These are phyloP conservation scores for Nigrospora osmanthi DNA, from an alignment of 2,329 filamentous ascomycete species.

Conservation along the genomic window DNA sequence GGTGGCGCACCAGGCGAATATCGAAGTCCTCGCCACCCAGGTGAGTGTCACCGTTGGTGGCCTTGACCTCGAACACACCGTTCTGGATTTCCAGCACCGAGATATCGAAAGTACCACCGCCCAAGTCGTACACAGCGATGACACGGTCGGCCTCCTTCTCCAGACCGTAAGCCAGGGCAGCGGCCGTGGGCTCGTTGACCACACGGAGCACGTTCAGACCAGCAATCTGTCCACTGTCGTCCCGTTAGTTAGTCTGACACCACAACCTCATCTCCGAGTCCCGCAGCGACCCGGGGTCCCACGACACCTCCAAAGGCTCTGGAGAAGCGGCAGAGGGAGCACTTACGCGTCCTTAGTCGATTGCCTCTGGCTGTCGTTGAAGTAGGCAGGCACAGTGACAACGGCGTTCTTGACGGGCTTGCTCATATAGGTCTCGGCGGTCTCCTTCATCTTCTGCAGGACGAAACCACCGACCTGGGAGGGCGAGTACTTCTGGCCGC, in stretches of 20 bases:
- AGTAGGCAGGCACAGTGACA: slow-evolving; percentile 95
- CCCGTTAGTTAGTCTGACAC: too few relatives aligned
- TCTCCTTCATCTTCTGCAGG: slow-evolving; percentile 99
- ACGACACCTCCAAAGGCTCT: too few relatives aligned
- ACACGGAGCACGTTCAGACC: slow-evolving; percentile 96
- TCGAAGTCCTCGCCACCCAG: slow-evolving; percentile 98
- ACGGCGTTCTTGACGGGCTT: slow-evolving; percentile 93
- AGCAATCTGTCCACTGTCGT: slow-evolving; percentile 67
- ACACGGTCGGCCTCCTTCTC: slow-evolving; percentile 89
- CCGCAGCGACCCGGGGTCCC: too few relatives aligned
- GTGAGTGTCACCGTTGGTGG: slow-evolving; percentile 97
- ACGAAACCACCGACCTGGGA: slow-evolving; percentile 98
- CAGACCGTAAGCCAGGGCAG: slow-evolving; percentile 89
- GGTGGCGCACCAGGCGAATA: slow-evolving; percentile 85
- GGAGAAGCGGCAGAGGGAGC: too few relatives aligned
- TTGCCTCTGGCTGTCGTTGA: slow-evolving; percentile 97
- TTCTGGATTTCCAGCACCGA: slow-evolving; percentile 95
- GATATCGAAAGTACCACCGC: slow-evolving; percentile 99
- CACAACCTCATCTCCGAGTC: too few relatives aligned
- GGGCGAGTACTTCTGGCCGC: slow-evolving; percentile 91
- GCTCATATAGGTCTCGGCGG: slow-evolving; percentile 84
- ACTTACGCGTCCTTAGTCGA: slow-evolving; percentile 80
- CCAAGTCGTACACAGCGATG: slow-evolving; percentile 94
- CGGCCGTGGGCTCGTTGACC: slow-evolving; percentile 95
- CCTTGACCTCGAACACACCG: slow-evolving; percentile 98